Conservation (phyloP, 2,329 filamentous ascomycete species). For the Venturia asperata region DNA sequence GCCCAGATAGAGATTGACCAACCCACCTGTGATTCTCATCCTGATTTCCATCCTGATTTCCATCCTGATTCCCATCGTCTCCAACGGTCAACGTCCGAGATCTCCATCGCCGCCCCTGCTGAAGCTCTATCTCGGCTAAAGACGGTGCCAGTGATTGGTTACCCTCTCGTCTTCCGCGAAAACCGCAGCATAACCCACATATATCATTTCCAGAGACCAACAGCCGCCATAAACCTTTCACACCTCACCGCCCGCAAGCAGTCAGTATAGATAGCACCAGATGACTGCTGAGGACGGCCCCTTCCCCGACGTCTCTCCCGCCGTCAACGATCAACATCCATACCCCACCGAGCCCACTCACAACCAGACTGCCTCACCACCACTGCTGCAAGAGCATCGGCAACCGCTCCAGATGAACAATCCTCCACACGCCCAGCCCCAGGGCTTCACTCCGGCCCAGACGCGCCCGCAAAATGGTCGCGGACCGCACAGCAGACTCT, state of each 20-base stretch:
- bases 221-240: not conserved
- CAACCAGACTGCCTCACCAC: not conserved
- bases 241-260: not conserved
- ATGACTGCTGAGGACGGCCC: not conserved
- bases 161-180: not conserved
- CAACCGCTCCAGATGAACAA: conserved; percentile 18
- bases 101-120: not conserved
- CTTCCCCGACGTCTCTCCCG: not conserved
- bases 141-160: conserved; percentile 1
- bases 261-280: not conserved
- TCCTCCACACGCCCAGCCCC: conserved; percentile 23
- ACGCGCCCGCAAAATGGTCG: conserved; percentile 18
- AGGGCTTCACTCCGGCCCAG: conserved; percentile 20
- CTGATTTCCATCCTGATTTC: not conserved
- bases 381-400: not conserved
- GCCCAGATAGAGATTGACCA: not conserved
- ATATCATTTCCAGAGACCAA: conserved; percentile 1
- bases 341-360: not conserved
- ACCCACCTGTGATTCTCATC: not conserved
- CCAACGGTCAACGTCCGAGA: too few species aligned
- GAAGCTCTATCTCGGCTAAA: not conserved
- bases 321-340: not conserved
- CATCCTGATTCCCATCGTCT: not conserved
- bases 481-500: conserved; percentile 26
- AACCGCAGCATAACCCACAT: conserved; percentile 5